A percentile compares a stretch with the other conserved stretches of the same genome.
Conservation (phyloP, 73 alveolate species). For the Uronychia binucleata region DNA sequence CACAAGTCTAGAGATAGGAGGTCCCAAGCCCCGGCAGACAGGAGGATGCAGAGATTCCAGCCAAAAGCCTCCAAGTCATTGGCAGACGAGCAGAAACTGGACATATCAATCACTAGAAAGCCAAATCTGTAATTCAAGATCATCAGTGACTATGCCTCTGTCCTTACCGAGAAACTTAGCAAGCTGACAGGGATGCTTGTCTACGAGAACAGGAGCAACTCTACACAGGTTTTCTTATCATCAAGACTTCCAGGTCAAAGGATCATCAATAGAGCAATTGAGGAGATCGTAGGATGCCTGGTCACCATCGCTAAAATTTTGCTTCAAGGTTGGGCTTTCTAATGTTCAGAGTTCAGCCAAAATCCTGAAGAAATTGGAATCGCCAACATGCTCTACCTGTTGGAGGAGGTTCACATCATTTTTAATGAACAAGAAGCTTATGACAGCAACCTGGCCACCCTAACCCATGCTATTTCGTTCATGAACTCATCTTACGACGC, state of each 20-base stretch:
- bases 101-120: no score
- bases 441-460: neutral
- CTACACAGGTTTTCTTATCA: neutral
- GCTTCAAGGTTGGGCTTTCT: neutral
- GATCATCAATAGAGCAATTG: neutral
- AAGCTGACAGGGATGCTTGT: neutral
- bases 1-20: neutral
- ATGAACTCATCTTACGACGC: neutral
- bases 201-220: neutral
- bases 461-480: neutral
- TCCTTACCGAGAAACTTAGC: neutral
- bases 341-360: neutral
- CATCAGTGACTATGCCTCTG: neutral
- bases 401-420: neutral
- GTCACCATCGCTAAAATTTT: neutral
- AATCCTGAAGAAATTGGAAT: neutral
- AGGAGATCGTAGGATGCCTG: neutral
- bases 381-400: neutral
- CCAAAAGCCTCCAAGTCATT: neutral
- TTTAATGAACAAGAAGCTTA: neutral
- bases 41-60: neutral
- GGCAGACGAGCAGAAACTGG: no score
- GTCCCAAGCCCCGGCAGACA: neutral
- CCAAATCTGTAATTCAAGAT: neutral
- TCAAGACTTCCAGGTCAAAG: neutral